phyloP scores from a whole-genome alignment of 805 yeast genomes.

The Ogataea wickerhamii region DNA sequence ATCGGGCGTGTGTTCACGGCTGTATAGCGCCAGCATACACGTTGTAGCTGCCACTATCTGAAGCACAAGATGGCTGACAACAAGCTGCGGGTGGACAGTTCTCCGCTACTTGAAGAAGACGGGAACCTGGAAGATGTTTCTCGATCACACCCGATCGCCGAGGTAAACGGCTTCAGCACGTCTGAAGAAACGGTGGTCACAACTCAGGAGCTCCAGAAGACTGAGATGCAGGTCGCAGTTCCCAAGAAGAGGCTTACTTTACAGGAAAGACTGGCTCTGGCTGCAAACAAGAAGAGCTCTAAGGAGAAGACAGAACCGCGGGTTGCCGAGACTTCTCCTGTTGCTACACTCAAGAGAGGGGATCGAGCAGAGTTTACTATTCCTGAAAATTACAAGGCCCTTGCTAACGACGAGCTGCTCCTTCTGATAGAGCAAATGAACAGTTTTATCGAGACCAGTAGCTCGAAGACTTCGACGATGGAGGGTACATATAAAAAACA shows the following conservation, averaged over 20 bases:
- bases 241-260: slow-evolving; percentile 64
- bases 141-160: too few relatives aligned
- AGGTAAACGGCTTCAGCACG: too few relatives aligned
- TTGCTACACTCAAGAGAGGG: neutral
- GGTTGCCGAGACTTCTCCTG: neutral
- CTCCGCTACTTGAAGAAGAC: too few relatives aligned
- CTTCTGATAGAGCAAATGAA: slow-evolving; percentile 8
- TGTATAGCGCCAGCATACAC: too few relatives aligned
- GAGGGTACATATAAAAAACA: slow-evolving; percentile 16
- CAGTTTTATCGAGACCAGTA: slow-evolving; percentile 5
- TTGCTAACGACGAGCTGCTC: slow-evolving; percentile 14
- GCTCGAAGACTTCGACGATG: slow-evolving; percentile 3
- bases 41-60: too few relatives aligned
- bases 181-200: neutral
- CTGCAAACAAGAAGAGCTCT: slow-evolving; percentile 47
- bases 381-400: slow-evolving; percentile 13
- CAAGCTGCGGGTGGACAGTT: too few relatives aligned
- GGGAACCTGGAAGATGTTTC: too few relatives aligned
- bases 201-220: neutral
- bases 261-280: slow-evolving; percentile 81
- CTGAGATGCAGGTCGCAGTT: slow-evolving; percentile 3
- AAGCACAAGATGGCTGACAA: too few relatives aligned
- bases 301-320: neutral
- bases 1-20: too few relatives aligned
- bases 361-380: slow-evolving; percentile 6